Evolutionary conservation across 1,284 basidiomycete genomes (phyloP).

Genomic region (Marasmius fiardii): DNA sequence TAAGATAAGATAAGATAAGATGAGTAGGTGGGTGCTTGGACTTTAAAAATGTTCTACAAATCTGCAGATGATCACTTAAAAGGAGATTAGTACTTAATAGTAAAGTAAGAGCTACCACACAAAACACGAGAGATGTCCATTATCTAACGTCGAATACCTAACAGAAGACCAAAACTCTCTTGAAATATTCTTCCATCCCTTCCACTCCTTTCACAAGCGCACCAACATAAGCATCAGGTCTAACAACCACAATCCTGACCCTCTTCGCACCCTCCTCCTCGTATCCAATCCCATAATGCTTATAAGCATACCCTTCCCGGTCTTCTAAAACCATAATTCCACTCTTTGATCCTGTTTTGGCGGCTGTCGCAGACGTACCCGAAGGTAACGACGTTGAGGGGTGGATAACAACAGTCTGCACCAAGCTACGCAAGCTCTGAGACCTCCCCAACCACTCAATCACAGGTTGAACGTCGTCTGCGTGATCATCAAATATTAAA

Average conservation of each 20-base stretch:
- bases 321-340: constrained; percentile 15
- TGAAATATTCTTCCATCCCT: constrained; percentile 28
- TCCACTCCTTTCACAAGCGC: constrained; percentile 23
- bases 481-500: constrained; percentile 16
- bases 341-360: no score
- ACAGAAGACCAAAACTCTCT: no score
- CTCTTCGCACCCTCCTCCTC: constrained; percentile 1
- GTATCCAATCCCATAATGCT: constrained; percentile 16
- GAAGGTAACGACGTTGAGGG: background rate
- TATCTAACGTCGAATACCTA: no score
- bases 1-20: no score
- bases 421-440: background rate
- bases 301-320: constrained; percentile 19
- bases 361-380: no score
- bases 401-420: constrained; percentile 7
- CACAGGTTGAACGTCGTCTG: background rate
- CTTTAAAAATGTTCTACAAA: no score
- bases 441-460: background rate
- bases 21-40: no score
- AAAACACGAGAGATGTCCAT: no score
- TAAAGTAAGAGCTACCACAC: no score
- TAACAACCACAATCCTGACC: constrained; percentile 20
- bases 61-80: no score
- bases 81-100: no score
- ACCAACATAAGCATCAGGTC: constrained; percentile 34